Base-by-base conservation (phyloP, 78 protist genomes). In the Dictyostelium capitatum region DNA sequence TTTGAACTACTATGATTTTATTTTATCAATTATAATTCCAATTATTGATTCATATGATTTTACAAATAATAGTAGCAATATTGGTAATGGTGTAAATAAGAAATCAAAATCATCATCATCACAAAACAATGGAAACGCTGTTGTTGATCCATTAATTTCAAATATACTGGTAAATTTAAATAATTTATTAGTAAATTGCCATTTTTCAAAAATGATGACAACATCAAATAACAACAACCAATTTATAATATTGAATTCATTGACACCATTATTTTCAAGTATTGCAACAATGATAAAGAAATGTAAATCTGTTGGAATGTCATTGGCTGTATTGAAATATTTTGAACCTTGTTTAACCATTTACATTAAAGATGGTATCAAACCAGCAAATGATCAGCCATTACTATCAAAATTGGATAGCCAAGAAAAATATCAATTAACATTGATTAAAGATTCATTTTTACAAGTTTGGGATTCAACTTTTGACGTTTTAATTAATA, bases 271-370 rank as follows among this genome's bases (percentile, higher is more conserved):
- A 15, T 46, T 46, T 17, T 20, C 28, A 25, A 67, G 56, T 73
- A 46, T 73, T 73, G 46, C 53, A 73, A 73, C 7, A 43, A 25
- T 77, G 8, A 19, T 77, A 50, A 77, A 77, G 28, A 77, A 73
- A 17, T 37, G 57, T 53, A 77, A 51, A 25, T 77, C 65, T 4
- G 23, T 51, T 17, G 41, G n/a, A 47, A 3, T 77, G 23, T 20
- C 28, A 10, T 15, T 73, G 6, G 30, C 41, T 6, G 6, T 15
- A 47, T 73, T 73, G 23, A 46, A 73, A 30, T 17, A 46, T 32
- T 25, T 77, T 62, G 64, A 77, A 77, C 15, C 28, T 8, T 50
- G 48, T 48, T 79, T 79, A 10, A 23, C 20, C 20, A 7, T 79
- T 15, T 79, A 79, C 37, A 20, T 79, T 15, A 51, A 30, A 28